These are phyloP conservation scores for Cordyceps tenuipes DNA, from an alignment of 2,329 filamentous ascomycete species.

Conservation along the genomic window DNA sequence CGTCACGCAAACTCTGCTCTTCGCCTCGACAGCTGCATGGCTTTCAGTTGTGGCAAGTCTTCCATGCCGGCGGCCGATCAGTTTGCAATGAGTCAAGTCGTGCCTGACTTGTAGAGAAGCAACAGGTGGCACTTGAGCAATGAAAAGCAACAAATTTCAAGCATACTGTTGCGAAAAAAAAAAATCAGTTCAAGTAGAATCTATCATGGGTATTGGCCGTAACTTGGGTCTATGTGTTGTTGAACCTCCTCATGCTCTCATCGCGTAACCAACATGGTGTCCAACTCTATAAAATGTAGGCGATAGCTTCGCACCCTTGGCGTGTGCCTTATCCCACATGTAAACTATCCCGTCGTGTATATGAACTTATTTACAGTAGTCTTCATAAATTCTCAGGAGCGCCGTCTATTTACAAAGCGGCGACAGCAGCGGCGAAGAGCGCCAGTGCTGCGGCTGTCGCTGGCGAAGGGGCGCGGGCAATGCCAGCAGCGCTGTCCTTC, in stretches of 20 bases:
- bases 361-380: slow-evolving; percentile 3
- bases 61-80: not conserved
- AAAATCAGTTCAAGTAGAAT: not conserved
- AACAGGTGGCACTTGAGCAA: too few species aligned
- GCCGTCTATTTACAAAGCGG: not conserved
- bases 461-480: not conserved
- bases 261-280: not conserved
- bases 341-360: not conserved
- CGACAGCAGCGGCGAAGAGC: slow-evolving; percentile 14
- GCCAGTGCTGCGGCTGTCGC: slow-evolving; percentile 7
- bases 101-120: too few species aligned
- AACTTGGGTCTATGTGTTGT: not conserved
- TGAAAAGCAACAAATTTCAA: too few species aligned
- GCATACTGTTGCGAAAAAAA: not conserved
- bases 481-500: slow-evolving; percentile 4
- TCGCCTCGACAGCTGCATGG: not conserved
- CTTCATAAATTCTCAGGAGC: not conserved
- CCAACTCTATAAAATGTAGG: not conserved
- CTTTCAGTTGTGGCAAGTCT: not conserved
- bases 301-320: not conserved
- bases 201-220: not conserved
- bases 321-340: not conserved
- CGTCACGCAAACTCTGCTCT: not conserved
- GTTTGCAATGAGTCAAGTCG: too few species aligned
- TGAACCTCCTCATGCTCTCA: not conserved